A percentile compares a stretch with the other conserved stretches of the same genome.
Evolutionary conservation across 2,329 filamentous ascomycete species (phyloP).

Genomic region (Cladophialophora exuberans): DNA sequence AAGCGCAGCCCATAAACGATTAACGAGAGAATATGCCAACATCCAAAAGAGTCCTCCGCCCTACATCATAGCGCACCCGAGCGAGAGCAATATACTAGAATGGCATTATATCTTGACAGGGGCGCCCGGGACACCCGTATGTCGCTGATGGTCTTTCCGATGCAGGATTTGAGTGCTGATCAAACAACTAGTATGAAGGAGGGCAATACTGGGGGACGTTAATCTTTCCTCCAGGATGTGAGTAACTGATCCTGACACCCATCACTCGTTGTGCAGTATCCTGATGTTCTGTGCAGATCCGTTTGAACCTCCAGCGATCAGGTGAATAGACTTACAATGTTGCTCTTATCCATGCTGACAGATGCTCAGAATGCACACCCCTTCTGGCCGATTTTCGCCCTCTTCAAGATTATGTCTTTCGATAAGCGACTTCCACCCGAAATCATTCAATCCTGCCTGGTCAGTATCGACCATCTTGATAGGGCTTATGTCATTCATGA

Average conservation of each 20-base stretch:
- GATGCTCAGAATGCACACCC: conserved; percentile 80
- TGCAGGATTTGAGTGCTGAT: background rate
- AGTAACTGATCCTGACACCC: background rate
- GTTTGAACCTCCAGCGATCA: conserved; percentile 90
- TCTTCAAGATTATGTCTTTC: conserved; percentile 90
- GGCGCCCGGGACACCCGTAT: conserved; percentile 77
- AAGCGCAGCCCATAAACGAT: conserved; percentile 71
- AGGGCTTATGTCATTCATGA: conserved; percentile 96
- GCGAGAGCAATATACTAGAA: conserved; percentile 90
- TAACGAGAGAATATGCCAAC: conserved; percentile 66
- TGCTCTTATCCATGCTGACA: no score
- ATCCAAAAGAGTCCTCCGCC: conserved; percentile 78
- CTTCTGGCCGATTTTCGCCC: conserved; percentile 91
- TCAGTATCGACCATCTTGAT: conserved; percentile 96
- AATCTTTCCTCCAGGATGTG: conserved; percentile 87
- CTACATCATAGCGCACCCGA: conserved; percentile 86
- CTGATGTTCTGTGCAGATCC: conserved; percentile 56
- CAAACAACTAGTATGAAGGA: conserved; percentile 55
- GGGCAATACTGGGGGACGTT: conserved; percentile 95
- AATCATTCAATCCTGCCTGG: conserved; percentile 98
- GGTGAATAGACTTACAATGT: no score
- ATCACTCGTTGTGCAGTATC: background rate
- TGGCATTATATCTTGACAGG: conserved; percentile 63
- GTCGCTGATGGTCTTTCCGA: background rate
- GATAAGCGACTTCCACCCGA: conserved; percentile 97